phyloP scores from a whole-genome alignment of 2,329 filamentous ascomycete species.

The Penicillium crustosum region DNA sequence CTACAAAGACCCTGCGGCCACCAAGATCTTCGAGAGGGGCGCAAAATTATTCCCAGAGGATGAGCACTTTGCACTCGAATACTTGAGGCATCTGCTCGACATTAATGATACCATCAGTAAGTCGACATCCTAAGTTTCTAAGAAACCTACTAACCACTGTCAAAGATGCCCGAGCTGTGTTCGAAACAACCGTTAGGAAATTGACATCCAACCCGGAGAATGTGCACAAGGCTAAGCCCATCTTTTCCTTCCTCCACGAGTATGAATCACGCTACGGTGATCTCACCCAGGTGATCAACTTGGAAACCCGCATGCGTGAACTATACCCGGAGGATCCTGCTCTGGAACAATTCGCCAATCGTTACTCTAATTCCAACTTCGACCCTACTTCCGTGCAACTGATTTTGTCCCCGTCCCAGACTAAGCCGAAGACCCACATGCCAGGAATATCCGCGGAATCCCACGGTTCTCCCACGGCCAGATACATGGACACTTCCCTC shows the following conservation, averaged over 20 bases:
- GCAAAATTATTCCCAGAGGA: conserved; percentile 92
- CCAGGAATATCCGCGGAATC: conserved; percentile 26
- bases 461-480: conserved; percentile 38
- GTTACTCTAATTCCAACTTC: conserved; percentile 72
- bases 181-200: conserved; percentile 87
- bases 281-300: conserved; percentile 80
- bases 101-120: conserved; percentile 91
- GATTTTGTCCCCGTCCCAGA: conserved; percentile 81
- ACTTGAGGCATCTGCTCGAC: conserved; percentile 89
- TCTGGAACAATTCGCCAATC: conserved; percentile 70
- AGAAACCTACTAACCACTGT: conserved; percentile 15
- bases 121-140: conserved; percentile 35
- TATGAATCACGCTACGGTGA: conserved; percentile 96
- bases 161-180: conserved; percentile 87
- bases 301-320: conserved; percentile 90
- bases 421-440: conserved; percentile 59
- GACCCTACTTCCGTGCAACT: conserved; percentile 79
- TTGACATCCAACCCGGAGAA: conserved; percentile 75
- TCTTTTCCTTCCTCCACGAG: conserved; percentile 90
- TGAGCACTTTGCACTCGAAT: conserved; percentile 89
- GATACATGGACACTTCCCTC: conserved; percentile 38
- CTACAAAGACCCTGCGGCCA: conserved; percentile 88
- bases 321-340: conserved; percentile 87
- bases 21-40: conserved; percentile 93
- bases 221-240: conserved; percentile 71